These are phyloP conservation scores for Naganishia antarctica DNA, from an alignment of 768 basidiomycete genomes.

Conservation along the genomic window DNA sequence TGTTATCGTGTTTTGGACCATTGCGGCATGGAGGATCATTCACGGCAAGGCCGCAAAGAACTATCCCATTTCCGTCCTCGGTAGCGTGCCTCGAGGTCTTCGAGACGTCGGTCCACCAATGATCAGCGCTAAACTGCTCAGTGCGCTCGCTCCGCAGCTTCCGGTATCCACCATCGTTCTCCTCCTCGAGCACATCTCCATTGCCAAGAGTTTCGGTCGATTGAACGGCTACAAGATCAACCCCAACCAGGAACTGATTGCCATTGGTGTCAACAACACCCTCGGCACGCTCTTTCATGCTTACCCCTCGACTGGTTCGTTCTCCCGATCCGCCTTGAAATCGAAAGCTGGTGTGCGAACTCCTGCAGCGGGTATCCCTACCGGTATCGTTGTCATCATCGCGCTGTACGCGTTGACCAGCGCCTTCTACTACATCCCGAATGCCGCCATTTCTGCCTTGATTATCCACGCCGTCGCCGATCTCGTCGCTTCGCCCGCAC, in stretches of 20 bases:
- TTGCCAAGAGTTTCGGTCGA: slow-evolving; percentile 90
- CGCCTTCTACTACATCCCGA: slow-evolving; percentile 69
- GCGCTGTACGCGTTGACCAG: slow-evolving; percentile 90
- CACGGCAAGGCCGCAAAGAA: slow-evolving; percentile 56
- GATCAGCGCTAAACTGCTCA: slow-evolving; percentile 57
- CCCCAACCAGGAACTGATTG: slow-evolving; percentile 90
- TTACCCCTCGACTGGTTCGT: slow-evolving; percentile 95
- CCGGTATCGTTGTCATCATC: slow-evolving; percentile 81
- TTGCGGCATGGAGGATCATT: slow-evolving; percentile 78
- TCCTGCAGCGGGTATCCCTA: slow-evolving; percentile 77
- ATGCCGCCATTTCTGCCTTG: slow-evolving; percentile 69
- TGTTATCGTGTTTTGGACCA: slow-evolving; percentile 67
- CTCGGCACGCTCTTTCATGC: slow-evolving; percentile 82
- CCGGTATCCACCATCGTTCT: slow-evolving; percentile 55
- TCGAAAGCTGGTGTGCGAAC: slow-evolving; percentile 96
- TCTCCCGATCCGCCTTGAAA: slow-evolving; percentile 95
- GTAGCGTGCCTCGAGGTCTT: slow-evolving; percentile 73
- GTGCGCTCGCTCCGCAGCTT: slow-evolving; percentile 67
- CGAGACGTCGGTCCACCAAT: slow-evolving; percentile 54
- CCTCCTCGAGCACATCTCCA: slow-evolving; percentile 91
- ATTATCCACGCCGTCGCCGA: slow-evolving; percentile 83
- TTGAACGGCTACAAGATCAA: slow-evolving; percentile 81
- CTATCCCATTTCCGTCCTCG: slow-evolving; percentile 74
- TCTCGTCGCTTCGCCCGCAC: slow-evolving; percentile 72
- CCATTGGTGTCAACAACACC: slow-evolving; percentile 94